Evolutionary conservation across 176 grass and related monocot species (phyloP).

Genomic region (Oropetium thomaeum): DNA sequence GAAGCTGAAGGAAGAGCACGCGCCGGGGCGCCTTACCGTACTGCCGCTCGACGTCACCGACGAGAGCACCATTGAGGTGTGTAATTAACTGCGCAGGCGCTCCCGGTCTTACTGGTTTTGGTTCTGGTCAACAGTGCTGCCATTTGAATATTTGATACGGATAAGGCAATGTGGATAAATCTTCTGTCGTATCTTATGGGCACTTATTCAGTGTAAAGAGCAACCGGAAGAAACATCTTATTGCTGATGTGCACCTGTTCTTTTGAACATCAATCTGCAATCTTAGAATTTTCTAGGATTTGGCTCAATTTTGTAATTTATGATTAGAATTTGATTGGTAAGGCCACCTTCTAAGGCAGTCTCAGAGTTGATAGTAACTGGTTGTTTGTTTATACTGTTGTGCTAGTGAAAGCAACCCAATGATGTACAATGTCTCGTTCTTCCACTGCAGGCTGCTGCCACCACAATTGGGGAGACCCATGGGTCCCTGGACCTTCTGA

Average conservation of each 20-base stretch:
- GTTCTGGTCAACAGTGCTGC: no score
- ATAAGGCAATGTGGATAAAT: no score
- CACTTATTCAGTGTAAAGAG: neutral
- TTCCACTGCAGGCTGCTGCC: constrained; percentile 55
- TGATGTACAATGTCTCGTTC: neutral
- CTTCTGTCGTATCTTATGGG: no score
- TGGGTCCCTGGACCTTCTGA: constrained; percentile 63
- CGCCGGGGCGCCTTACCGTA: constrained; percentile 50
- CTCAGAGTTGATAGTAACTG: neutral
- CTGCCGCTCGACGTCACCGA: constrained; percentile 77
- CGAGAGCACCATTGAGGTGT: constrained; percentile 72
- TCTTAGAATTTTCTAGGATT: no score
- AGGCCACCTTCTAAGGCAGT: no score
- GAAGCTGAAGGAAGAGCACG: constrained; percentile 50
- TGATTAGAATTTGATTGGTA: no score
- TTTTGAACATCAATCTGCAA: no score
- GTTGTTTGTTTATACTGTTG: neutral
- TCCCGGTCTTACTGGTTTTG: neutral
- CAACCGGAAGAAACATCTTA: no score
- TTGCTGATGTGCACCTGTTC: no score
- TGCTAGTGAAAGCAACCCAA: neutral
- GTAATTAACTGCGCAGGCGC: no score
- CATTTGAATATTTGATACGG: neutral
- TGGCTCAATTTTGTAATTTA: no score
- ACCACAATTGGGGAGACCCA: constrained; percentile 49